Conservation (phyloP, 345 rosid species). For the Hirschfeldia incana region DNA sequence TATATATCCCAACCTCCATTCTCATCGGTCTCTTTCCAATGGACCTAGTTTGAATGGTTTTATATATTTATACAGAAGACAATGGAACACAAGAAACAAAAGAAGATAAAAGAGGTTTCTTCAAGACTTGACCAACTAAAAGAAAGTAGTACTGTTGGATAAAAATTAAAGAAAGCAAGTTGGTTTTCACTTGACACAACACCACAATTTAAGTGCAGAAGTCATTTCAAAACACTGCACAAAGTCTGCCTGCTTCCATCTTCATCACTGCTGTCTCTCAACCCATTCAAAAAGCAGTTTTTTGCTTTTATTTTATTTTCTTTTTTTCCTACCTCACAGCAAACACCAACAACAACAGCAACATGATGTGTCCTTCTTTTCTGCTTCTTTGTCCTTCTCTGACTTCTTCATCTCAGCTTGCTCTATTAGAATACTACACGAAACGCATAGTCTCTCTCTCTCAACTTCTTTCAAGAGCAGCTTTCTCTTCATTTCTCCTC, state of each 20-base stretch:
- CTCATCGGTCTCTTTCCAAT: slow-evolving; percentile 29
- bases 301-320: slow-evolving; percentile 10
- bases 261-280: slow-evolving; percentile 44
- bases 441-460: slow-evolving; percentile 28
- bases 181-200: slow-evolving; percentile 27
- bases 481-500: slow-evolving; percentile 9
- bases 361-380: slow-evolving; percentile 44
- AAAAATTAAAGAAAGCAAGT: not conserved
- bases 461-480: not conserved
- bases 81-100: slow-evolving; percentile 39
- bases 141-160: not conserved
- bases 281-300: slow-evolving; percentile 27
- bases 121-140: slow-evolving; percentile 28
- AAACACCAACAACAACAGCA: slow-evolving; percentile 22
- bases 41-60: slow-evolving; percentile 29
- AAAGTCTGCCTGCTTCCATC: slow-evolving; percentile 41
- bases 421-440: slow-evolving; percentile 30
- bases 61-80: slow-evolving; percentile 32
- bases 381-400: slow-evolving; percentile 43
- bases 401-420: slow-evolving; percentile 36
- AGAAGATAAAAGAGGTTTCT: slow-evolving; percentile 18
- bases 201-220: slow-evolving; percentile 32
- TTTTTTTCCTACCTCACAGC: not conserved
- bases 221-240: not conserved
- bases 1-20: slow-evolving; percentile 26